Conservation (phyloP, 371 early-diverging fungal genomes). For the Mortierella sp. region DNA sequence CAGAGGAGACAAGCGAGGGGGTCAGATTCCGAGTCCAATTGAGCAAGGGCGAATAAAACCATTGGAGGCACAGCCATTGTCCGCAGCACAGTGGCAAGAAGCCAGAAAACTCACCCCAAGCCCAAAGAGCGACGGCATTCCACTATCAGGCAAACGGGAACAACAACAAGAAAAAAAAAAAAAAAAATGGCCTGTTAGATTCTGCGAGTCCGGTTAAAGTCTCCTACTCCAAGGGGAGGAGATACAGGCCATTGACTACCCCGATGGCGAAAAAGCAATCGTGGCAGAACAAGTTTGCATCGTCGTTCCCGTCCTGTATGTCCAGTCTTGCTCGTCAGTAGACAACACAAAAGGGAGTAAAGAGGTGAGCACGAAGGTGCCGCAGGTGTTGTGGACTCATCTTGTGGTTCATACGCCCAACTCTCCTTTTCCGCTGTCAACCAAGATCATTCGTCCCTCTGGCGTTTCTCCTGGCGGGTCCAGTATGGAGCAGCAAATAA, state of each 20-base stretch:
- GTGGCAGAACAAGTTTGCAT: background rate
- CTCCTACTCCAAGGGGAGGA: background rate
- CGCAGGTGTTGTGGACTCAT: no score
- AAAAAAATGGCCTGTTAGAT: constrained; percentile 6
- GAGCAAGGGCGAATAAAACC: background rate
- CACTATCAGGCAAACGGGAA: constrained; percentile 68
- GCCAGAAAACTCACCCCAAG: constrained; percentile 82
- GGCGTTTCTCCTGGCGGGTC: no score
- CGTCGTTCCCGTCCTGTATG: background rate
- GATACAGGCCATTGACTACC: background rate
- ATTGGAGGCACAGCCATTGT: constrained; percentile 33
- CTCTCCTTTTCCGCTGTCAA: no score
- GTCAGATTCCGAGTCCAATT: no score
- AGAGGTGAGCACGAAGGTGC: no score
- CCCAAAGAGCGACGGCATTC: constrained; percentile 98
- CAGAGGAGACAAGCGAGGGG: background rate
- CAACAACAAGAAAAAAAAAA: background rate
- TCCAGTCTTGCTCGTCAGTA: no score
- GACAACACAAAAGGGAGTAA: no score
- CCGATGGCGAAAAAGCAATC: no score
- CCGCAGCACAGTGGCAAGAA: constrained; percentile 21
- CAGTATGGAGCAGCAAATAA: no score
- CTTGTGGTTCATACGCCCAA: no score
- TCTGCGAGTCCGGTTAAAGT: constrained; percentile 2
- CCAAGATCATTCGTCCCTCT: no score